Evolutionary conservation across 2,329 filamentous ascomycete genomes (phyloP).

Genomic region (Botrytis fragariae): DNA sequence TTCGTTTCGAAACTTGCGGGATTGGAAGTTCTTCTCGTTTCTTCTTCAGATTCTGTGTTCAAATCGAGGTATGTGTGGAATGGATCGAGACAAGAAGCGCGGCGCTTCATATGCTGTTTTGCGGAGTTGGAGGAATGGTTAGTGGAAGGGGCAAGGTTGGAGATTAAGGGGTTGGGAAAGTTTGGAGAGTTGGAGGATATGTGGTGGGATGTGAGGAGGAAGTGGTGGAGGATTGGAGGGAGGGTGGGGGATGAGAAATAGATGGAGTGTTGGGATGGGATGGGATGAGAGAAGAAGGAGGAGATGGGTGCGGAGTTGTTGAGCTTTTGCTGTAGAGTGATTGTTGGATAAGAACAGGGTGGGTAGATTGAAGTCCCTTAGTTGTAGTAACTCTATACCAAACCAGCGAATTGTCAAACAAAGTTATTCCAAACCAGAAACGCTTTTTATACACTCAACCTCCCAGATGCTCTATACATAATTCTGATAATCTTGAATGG

Average conservation of each 20-base stretch:
- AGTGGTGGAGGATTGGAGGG: constrained; percentile 10
- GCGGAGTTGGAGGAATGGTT: constrained; percentile 9
- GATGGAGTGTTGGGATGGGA: background rate
- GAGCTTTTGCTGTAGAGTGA: background rate
- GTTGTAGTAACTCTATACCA: background rate
- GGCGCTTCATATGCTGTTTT: constrained; percentile 9
- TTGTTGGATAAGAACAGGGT: background rate
- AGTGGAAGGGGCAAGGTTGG: background rate
- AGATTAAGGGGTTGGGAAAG: background rate
- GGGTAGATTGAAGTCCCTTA: background rate
- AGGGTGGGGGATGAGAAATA: background rate
- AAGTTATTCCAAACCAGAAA: too few relatives aligned
- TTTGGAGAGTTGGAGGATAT: constrained; percentile 4
- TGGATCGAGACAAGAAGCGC: background rate
- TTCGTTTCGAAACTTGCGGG: constrained; percentile 1
- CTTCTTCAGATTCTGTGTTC: background rate
- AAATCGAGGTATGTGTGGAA: background rate
- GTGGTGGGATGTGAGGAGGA: constrained; percentile 18
- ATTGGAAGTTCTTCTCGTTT: background rate
- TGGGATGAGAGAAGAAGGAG: background rate
- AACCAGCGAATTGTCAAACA: background rate
- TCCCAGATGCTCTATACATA: too few relatives aligned
- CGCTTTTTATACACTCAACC: too few relatives aligned
- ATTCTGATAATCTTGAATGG: too few relatives aligned
- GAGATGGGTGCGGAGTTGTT: background rate